Base-by-base conservation (phyloP, 139 green algal genomes). In the Zygnema circumcarinatum region DNA sequence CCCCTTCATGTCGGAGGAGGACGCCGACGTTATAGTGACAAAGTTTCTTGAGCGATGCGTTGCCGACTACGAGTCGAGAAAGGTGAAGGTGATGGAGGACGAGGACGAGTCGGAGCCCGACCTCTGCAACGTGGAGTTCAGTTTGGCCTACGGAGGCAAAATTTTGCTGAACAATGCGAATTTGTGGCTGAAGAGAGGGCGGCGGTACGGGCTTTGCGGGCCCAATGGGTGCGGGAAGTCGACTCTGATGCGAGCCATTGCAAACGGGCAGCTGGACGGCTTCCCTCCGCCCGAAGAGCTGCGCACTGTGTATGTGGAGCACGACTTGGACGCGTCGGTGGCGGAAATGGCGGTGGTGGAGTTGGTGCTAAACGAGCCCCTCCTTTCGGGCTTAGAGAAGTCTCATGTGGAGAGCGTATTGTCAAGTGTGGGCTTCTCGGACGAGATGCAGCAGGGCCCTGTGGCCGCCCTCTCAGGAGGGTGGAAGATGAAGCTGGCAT, bases 361-460 rank as follows among this genome's bases (percentile, higher is more conserved):
- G 41, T 94, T 92, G 52, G 85, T 95, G 1, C 31, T 75, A 2
- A 39, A 54, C 11, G 39, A 90, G 16, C 76, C 87, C 29, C 41
- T 25, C 35, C 41, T 86, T 16, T 32, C 3, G 16, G 69, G 56
- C 68, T 69, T 74, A 25, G 72, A 86, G 42, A 53, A 67, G 16
- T 72, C 31, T 29, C 68, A 87, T n/a, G 76, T 86, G 1, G 85
- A 87, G 53, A 81, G 29, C 2, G 52, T 91, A 40, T 93, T 98
- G 16, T 67, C n/a, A 22, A 84, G 56, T 11, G 95, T 98, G 1
- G 95, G 95, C 73, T 98, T 98, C 88, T 94, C 86, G 31, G 87
- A 93, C 0, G 92, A 92, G 40, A 93, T 96, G 92, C 92, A 89
- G 42, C 33, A 87, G 74, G 88, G 88, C 82, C 80, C 94, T 73